Base-by-base conservation (phyloP, 2,329 filamentous ascomycete genomes). In the Cyphellophora attinorum region DNA sequence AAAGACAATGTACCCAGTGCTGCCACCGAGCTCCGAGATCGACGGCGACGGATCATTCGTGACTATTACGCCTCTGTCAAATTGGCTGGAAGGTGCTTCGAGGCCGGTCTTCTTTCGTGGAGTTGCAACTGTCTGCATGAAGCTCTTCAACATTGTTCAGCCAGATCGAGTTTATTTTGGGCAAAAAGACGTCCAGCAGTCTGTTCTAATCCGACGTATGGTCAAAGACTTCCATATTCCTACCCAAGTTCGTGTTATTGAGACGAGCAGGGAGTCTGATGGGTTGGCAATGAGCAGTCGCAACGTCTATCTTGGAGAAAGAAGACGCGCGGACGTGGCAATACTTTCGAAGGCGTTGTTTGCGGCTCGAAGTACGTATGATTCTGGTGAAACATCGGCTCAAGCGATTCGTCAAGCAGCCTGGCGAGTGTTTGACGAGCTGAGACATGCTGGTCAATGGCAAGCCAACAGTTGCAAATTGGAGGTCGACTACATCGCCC, bases 131-230 rank as follows among this genome's bases (percentile, higher is more conserved):
- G 81, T 98, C 2, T 95, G 88, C 64, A 91, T 89, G 74, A 98
- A 93, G 61, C 63, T 93, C 11, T 89, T 93, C 62, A 88, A 88
- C 52, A 83, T 86, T 35, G 78, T 85, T 29, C 70, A 76, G 45
- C 81, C 85, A 3, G 80, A 88, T 37, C 72, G 72, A 29, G 84
- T 85, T 4, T 91, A 94, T 62, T 95, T 98, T 64, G 91, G 91
- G 3, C 91, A 96, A 59, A 98, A 98, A 63, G 91, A 98, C 57
- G 77, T 95, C 13, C 91, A 98, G 65, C 91, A 98, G 62, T 93
- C 86, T 0, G 83, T 93, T 12, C 74, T 98, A 8, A 83, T 98
- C 51, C 79, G 76, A 51, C 76, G 82, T 29, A 78, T 98, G 74
- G 82, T 95, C 19, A 71, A 76, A 46, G 91, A 98, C 58, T 88